Conservation (phyloP, 163 green algal genomes). For the Smithsoniella earleae region DNA sequence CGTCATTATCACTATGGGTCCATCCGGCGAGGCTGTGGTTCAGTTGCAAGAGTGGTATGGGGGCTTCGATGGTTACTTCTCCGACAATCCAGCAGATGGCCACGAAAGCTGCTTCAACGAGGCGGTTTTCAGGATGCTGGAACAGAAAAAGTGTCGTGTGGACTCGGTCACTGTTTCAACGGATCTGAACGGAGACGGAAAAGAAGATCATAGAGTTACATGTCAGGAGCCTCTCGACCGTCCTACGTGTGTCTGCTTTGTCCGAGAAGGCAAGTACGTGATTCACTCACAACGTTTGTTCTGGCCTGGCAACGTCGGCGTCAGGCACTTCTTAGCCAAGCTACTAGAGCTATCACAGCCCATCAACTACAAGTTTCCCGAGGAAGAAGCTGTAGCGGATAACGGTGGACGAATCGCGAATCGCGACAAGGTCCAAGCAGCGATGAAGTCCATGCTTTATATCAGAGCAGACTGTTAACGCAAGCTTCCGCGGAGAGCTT, state of each 20-base stretch:
- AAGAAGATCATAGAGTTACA: background rate
- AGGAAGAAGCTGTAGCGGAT: slow-evolving; percentile 4
- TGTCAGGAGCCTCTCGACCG: background rate
- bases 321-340: background rate
- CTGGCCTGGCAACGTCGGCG: background rate
- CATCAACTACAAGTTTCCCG: slow-evolving; percentile 3
- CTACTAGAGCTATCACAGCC: background rate
- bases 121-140: background rate
- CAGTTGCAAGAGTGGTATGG: background rate
- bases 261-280: background rate
- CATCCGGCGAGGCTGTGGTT: no score
- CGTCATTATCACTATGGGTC: background rate
- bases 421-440: no score
- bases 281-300: background rate
- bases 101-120: slow-evolving; percentile 19
- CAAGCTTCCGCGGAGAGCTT: no score
- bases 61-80: background rate
- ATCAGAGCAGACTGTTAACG: no score
- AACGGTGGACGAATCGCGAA: background rate
- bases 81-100: background rate
- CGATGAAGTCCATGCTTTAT: no score
- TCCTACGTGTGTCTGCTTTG: background rate
- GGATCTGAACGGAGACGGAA: background rate
- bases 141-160: background rate
- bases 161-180: background rate